Percentiles rank a stretch among this genome's conserved stretches.
Conservation (phyloP, 2,329 filamentous ascomycete genomes). For the Xylariomycetidae sp. region DNA sequence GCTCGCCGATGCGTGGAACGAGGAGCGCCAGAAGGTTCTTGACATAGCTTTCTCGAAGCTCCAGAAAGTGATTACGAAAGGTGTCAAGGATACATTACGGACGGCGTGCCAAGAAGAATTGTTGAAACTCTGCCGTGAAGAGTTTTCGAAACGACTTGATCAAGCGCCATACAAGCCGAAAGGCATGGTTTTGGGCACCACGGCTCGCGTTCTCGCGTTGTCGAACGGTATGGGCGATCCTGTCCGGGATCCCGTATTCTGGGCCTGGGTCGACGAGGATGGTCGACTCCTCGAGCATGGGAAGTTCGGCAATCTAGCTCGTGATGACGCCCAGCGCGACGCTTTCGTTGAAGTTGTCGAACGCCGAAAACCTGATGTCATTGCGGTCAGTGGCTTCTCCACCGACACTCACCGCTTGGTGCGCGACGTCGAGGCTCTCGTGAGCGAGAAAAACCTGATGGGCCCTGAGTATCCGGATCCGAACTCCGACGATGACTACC, state of each 20-base stretch:
- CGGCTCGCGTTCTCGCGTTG: slow-evolving; percentile 79
- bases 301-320: slow-evolving; percentile 74
- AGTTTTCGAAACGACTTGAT: slow-evolving; percentile 84
- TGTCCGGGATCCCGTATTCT: slow-evolving; percentile 74
- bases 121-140: slow-evolving; percentile 80
- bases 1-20: slow-evolving; percentile 91
- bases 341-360: slow-evolving; percentile 75
- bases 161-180: slow-evolving; percentile 96
- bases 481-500: slow-evolving; percentile 70
- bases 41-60: slow-evolving; percentile 78
- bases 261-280: slow-evolving; percentile 91
- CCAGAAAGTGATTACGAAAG: slow-evolving; percentile 78
- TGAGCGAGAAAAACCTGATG: slow-evolving; percentile 71
- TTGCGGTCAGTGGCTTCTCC: slow-evolving; percentile 83
- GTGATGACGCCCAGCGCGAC: slow-evolving; percentile 62
- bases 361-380: slow-evolving; percentile 79
- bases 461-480: slow-evolving; percentile 77
- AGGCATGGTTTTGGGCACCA: slow-evolving; percentile 83
- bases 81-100: slow-evolving; percentile 90
- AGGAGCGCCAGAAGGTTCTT: slow-evolving; percentile 77
- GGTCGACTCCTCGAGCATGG: slow-evolving; percentile 85
- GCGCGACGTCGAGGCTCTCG: slow-evolving; percentile 72
- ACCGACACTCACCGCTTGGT: slow-evolving; percentile 82
- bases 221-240: slow-evolving; percentile 78
- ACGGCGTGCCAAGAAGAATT: slow-evolving; percentile 93